These are phyloP conservation scores for Venturia pyrina DNA, from an alignment of 2,329 filamentous ascomycete species.

Conservation along the genomic window DNA sequence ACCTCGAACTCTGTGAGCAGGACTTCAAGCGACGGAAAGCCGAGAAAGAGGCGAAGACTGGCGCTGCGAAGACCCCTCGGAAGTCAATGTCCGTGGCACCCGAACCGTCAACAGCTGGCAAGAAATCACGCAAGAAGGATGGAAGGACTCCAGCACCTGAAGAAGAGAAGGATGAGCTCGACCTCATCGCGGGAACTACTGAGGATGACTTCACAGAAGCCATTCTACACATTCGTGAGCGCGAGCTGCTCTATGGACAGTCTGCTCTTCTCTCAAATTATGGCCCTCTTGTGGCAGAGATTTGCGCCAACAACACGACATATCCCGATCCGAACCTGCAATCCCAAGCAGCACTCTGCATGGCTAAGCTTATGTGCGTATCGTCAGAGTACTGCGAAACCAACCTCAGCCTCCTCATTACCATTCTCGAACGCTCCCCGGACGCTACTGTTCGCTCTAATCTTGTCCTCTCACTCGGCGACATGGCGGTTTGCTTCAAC, in stretches of 20 bases:
- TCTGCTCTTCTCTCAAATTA: slow-evolving; percentile 82
- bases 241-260: slow-evolving; percentile 72
- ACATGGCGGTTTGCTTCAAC: slow-evolving; percentile 99
- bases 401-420: slow-evolving; percentile 88
- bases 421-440: slow-evolving; percentile 89
- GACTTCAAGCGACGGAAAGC: slow-evolving; percentile 97
- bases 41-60: slow-evolving; percentile 63
- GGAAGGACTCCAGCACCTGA: slow-evolving; percentile 41
- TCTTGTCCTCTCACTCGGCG: slow-evolving; percentile 89
- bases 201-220: slow-evolving; percentile 89
- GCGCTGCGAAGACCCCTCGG: slow-evolving; percentile 20
- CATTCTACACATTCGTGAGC: slow-evolving; percentile 74
- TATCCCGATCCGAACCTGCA: slow-evolving; percentile 87
- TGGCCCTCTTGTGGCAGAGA: slow-evolving; percentile 82
- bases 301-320: slow-evolving; percentile 87
- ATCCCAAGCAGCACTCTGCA: slow-evolving; percentile 82
- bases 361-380: slow-evolving; percentile 98
- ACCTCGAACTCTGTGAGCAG: slow-evolving; percentile 91
- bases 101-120: slow-evolving; percentile 20
- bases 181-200: slow-evolving; percentile 91
- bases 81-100: slow-evolving; percentile 22
- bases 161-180: slow-evolving; percentile 75
- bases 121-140: slow-evolving; percentile 35
- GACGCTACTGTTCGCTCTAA: slow-evolving; percentile 92
- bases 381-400: slow-evolving; percentile 92